Evolutionary conservation across 2,329 filamentous ascomycete genomes (phyloP), one percentile per base, ranked within the genome.

Genomic region (Penicillium polonicum): DNA sequence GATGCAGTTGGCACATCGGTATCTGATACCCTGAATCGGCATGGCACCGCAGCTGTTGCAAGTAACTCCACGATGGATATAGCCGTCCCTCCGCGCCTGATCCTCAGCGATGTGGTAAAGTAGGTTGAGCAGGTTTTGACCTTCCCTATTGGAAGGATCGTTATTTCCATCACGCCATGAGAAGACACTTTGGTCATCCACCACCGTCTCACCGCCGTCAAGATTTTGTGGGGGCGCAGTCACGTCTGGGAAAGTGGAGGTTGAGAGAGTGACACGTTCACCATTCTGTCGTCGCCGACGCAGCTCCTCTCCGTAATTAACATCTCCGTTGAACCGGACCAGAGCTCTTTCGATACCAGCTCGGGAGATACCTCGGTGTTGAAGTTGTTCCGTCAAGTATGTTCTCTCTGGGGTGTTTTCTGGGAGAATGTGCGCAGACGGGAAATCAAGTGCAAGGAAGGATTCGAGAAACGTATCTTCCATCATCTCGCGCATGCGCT

Each of bases 61-160:
- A 38, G 88, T 89, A 60, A 96, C 95, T 13, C 94, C 93, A 13
- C 93, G 85, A 73, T 99, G 94, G 23, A 97, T 88, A 69, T 94
- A 96, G 21, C 91, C 90, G 71, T 94, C 93, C 51, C 90, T 84
- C 55, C 88, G 85, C 1, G 92, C 91, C 71, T 96, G 92, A 65
- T 97, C 92, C 74, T 97, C 92, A 0, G 92, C 95, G 46, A 97
- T 95, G 58, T 92, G 86, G 71, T 96, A 97, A 1, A 97, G 81
- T 2, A 97, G 80, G 60, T 87, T 90, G 45, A 95, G 88, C 48
- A 96, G 86, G 59, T 92, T 92, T 68, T 94, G 90, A 7, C 90
- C 90, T 58, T 82, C 79, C 9, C 74, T 64, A 55, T 73, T 66
- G 62, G 70, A 62, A 12, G 74, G 70, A 36, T 79, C 78, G 41